These are phyloP conservation scores for Phoma sp. DNA, from an alignment of 2,329 filamentous ascomycete species.

Conservation along the genomic window DNA sequence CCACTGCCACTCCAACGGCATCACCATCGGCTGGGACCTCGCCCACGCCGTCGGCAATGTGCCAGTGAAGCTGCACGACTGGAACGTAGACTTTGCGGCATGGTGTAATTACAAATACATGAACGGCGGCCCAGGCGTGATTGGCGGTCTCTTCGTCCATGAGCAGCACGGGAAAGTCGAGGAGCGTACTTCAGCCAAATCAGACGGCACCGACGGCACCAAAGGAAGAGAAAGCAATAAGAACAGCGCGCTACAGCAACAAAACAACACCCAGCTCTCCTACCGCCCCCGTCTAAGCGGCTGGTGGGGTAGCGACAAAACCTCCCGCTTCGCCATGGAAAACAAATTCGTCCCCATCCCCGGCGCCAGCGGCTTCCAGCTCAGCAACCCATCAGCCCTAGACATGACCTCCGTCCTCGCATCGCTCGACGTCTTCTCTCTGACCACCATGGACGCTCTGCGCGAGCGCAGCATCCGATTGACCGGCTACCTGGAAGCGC, in stretches of 20 bases:
- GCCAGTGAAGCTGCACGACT: conserved; percentile 78
- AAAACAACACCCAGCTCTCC: conserved; percentile 40
- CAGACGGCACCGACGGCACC: conserved; percentile 32
- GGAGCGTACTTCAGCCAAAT: conserved; percentile 2
- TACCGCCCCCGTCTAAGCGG: conserved; percentile 75
- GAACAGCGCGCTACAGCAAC: not conserved
- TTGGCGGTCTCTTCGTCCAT: conserved; percentile 82
- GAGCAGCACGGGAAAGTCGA: conserved; percentile 70
- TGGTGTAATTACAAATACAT: conserved; percentile 98
- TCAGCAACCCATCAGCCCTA: conserved; percentile 83
- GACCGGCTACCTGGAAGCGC: conserved; percentile 75
- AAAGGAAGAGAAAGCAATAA: conserved; percentile 24
- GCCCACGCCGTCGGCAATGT: conserved; percentile 89
- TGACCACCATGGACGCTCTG: conserved; percentile 72
- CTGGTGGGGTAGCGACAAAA: conserved; percentile 87
- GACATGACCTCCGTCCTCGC: conserved; percentile 78
- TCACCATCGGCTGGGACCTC: conserved; percentile 85
- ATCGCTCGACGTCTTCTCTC: conserved; percentile 74
- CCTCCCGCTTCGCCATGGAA: conserved; percentile 80
- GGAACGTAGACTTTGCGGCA: conserved; percentile 88
- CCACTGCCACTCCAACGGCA: conserved; percentile 73
- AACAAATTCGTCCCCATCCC: conserved; percentile 78
- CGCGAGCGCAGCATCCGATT: conserved; percentile 74
- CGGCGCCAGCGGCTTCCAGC: conserved; percentile 81
- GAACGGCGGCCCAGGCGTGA: conserved; percentile 82